phyloP scores from a whole-genome alignment of 768 basidiomycete species.

The Vararia minispora region DNA sequence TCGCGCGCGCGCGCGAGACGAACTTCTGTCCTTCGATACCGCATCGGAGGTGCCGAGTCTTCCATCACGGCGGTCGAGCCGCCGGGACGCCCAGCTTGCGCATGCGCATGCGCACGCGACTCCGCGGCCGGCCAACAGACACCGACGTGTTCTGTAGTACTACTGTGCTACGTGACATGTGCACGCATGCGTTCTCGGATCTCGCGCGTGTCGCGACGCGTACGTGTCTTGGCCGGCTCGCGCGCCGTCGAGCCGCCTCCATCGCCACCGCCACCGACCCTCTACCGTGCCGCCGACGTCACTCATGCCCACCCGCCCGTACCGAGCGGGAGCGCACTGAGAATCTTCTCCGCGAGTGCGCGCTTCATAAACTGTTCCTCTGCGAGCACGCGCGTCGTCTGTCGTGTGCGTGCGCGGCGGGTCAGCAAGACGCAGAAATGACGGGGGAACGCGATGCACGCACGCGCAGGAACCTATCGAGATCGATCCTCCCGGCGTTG shows the following conservation, averaged over 20 bases:
- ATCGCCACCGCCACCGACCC: neutral
- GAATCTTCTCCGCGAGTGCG: constrained; percentile 88
- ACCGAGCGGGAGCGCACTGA: constrained; percentile 34
- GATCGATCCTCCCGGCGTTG: constrained; percentile 83
- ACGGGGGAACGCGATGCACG: constrained; percentile 19
- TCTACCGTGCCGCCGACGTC: constrained; percentile 6
- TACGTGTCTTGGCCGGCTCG: constrained; percentile 8
- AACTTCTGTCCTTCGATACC: too few relatives aligned
- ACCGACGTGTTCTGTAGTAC: too few relatives aligned
- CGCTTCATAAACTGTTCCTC: constrained; percentile 98
- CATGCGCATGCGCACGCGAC: too few relatives aligned
- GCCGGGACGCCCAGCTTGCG: too few relatives aligned
- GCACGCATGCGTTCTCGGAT: neutral
- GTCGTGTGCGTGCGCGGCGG: constrained; percentile 8
- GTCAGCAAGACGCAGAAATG: constrained; percentile 2
- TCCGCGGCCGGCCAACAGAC: too few relatives aligned
- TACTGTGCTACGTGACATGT: too few relatives aligned
- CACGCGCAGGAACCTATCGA: constrained; percentile 90
- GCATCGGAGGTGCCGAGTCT: too few relatives aligned
- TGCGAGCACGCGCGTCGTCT: constrained; percentile 80
- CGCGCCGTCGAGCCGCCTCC: constrained; percentile 2
- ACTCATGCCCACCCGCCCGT: constrained; percentile 6
- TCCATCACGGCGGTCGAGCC: too few relatives aligned
- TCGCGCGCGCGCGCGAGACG: too few relatives aligned
- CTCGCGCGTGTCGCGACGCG: neutral